Evolutionary conservation across 148 eudicot genomes (phyloP).

Genomic region (Pharnaceum exiguum): DNA sequence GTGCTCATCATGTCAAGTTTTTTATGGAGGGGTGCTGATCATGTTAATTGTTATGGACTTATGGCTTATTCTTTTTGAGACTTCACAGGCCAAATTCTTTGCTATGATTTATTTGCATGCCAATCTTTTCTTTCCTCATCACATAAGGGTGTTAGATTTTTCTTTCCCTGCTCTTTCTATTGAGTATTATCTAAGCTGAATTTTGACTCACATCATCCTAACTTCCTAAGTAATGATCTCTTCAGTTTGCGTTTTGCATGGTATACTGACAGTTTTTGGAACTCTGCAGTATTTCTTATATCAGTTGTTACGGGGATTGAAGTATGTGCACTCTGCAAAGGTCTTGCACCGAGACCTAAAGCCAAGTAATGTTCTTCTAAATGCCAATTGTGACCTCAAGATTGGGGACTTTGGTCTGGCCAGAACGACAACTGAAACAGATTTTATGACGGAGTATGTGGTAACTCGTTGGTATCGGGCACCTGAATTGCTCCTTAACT

Average conservation of each 20-base stretch:
- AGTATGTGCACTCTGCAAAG: conserved; percentile 42
- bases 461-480: conserved; percentile 48
- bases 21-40: too few relatives aligned
- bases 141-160: too few relatives aligned
- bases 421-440: conserved; percentile 40
- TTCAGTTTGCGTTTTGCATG: too few relatives aligned
- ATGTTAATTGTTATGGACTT: too few relatives aligned
- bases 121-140: too few relatives aligned
- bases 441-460: conserved; percentile 46
- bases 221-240: background rate
- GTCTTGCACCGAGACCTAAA: conserved; percentile 42
- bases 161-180: too few relatives aligned
- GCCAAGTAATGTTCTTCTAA: conserved; percentile 37
- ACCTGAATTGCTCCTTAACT: conserved; percentile 39
- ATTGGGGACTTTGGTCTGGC: conserved; percentile 46
- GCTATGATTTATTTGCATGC: too few relatives aligned
- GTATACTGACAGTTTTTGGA: conserved; percentile 8
- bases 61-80: too few relatives aligned
- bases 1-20: too few relatives aligned
- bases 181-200: too few relatives aligned
- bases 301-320: conserved; percentile 36
- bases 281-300: conserved; percentile 53
- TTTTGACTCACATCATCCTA: background rate
- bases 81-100: too few relatives aligned
- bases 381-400: conserved; percentile 40